A percentile compares a stretch with the other conserved stretches of the same genome.
Evolutionary conservation across 139 green algal species (phyloP).

Genomic region (Haematococcus sp.): DNA sequence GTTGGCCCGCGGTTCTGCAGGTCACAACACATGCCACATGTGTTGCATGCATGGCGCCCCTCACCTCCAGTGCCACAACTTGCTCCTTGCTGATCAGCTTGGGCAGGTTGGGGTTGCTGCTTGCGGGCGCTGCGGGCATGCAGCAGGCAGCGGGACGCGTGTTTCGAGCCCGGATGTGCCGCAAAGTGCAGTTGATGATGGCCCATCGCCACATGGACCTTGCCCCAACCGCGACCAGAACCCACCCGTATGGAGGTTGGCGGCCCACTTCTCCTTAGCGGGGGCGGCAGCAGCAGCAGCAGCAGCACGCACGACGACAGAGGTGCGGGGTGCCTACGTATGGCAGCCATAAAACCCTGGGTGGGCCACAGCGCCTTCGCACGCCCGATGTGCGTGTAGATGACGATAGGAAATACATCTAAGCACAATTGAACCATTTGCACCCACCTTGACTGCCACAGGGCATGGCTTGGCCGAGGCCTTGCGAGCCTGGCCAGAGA

Average conservation of each 20-base stretch:
- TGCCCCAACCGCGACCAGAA: no score
- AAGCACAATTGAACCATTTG: no score
- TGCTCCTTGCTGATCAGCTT: conserved; percentile 63
- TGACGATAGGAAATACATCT: no score
- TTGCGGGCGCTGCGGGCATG: conserved; percentile 17
- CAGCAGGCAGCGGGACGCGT: not conserved
- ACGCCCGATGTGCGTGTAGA: no score
- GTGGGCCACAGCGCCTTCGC: no score
- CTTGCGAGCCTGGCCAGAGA: no score
- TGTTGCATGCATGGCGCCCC: not conserved
- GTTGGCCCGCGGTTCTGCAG: no score
- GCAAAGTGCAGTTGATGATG: conserved; percentile 9
- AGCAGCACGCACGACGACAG: no score
- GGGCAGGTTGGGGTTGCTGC: conserved; percentile 32
- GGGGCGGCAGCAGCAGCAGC: conserved; percentile 26
- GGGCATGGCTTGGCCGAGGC: no score
- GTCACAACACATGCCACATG: not conserved
- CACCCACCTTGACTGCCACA: no score
- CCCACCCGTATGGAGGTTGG: conserved; percentile 3
- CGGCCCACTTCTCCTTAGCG: conserved; percentile 42
- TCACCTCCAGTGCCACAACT: conserved; percentile 65
- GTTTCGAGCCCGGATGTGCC: not conserved
- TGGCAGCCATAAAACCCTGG: no score
- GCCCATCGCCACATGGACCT: not conserved
- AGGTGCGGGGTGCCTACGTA: no score